Conservation (phyloP, 2,329 filamentous ascomycete genomes). For the Fusarium udum region DNA sequence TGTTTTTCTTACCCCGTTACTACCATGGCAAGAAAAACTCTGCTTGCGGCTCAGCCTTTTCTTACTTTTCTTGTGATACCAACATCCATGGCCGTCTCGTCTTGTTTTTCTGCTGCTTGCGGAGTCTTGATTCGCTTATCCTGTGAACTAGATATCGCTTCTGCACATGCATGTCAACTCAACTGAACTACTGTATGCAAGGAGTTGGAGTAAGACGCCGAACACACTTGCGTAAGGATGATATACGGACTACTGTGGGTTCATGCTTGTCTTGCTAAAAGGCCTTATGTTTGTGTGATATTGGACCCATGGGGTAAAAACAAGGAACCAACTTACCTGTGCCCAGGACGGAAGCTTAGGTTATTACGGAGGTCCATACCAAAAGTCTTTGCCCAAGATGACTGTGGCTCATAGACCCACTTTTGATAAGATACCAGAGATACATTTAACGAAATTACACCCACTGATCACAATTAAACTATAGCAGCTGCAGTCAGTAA, state of each 20-base stretch:
- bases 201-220: conserved; percentile 25
- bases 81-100: neutral
- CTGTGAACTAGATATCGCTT: conserved; percentile 10
- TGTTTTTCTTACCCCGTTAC: neutral
- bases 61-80: conserved; percentile 8
- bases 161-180: conserved; percentile 41
- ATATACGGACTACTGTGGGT: conserved; percentile 27
- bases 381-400: too few relatives aligned
- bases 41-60: conserved; percentile 26
- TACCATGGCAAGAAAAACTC: conserved; percentile 19
- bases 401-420: too few relatives aligned
- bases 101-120: conserved; percentile 24
- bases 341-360: neutral
- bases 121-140: conserved; percentile 30
- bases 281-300: neutral
- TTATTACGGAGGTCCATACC: too few relatives aligned
- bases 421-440: too few relatives aligned
- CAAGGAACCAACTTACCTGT: conserved; percentile 9
- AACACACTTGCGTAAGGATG: conserved; percentile 20
- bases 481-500: too few relatives aligned
- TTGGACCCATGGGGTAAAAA: conserved; percentile 12
- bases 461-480: too few relatives aligned
- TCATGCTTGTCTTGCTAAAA: conserved; percentile 23
- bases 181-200: conserved; percentile 29
- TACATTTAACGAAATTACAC: too few relatives aligned